Base-by-base conservation (phyloP, 1,284 basidiomycete genomes). In the Apiotrichum brassicae region DNA sequence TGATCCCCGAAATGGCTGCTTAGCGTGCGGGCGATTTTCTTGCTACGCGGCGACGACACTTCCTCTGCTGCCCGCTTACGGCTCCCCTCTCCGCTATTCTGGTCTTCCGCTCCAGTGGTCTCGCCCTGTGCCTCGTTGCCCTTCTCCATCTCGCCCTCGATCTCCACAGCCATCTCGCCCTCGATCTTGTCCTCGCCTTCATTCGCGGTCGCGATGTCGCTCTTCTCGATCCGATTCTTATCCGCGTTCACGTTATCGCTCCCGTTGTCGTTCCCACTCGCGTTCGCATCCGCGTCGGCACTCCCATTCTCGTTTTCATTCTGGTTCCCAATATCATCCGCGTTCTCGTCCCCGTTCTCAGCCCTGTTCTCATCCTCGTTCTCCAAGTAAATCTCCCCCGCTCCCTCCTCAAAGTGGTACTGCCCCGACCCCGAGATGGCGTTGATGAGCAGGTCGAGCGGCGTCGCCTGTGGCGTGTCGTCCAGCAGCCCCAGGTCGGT, bases 391-490 rank as follows among this genome's bases (percentile, higher is more conserved):
- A n/a, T n/a, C n/a, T n/a, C n/a, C n/a, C n/a, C n/a, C n/a, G n/a
- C n/a, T n/a, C n/a, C n/a, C n/a, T n/a, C n/a, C n/a, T n/a, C 28
- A 30, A 30, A 30, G 28, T 14, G 30, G 37, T 54, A 54, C 16
- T 28, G 44, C 26, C 43, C 41, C 25, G 58, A 52, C 0, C 60
- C 63, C 3, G 60, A 56, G 38, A 71, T 70, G 19, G 70, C 70
- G 35, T 70, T 71, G 37, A 71, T 59, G 18, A 71, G 59, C 3
- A 71, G 54, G 51, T 70, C 66, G 26, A 71, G 55, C 4, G 70
- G 67, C 18, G 57, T 55, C 22, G 46, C 38, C 43, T 45, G 44
- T 20, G 52, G 50, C 28, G 42, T 45, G 40, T 58, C 56, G 39
- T 54, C 56, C 24, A 58, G 49, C 28, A 52, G 47, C 11, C 34